phyloP scores from a whole-genome alignment of 208 protist genomes.

The Phytomonas francai region DNA sequence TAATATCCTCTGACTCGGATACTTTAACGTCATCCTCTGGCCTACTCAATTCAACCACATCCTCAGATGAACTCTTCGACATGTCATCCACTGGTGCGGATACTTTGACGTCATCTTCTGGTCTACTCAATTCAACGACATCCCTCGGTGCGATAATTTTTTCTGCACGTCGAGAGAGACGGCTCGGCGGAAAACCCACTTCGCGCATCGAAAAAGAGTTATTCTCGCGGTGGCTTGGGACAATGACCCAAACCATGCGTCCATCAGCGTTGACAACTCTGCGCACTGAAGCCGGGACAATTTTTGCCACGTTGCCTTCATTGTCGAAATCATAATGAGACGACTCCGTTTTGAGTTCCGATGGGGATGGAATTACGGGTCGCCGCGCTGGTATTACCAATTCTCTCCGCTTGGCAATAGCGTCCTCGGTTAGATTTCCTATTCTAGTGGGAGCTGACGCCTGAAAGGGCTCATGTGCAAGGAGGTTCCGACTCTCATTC shows the following conservation, averaged over 20 bases:
- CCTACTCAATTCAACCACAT: constrained; percentile 5
- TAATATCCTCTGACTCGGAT: background rate
- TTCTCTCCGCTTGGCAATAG: background rate
- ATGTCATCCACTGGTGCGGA: background rate
- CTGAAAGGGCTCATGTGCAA: background rate
- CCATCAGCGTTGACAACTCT: constrained; percentile 38
- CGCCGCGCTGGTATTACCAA: background rate
- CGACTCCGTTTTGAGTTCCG: constrained; percentile 25
- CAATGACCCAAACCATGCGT: constrained; percentile 39
- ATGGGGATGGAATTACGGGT: constrained; percentile 38
- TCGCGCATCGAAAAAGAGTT: constrained; percentile 18
- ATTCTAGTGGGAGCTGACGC: background rate
- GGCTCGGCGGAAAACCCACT: constrained; percentile 39
- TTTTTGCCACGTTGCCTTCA: constrained; percentile 15
- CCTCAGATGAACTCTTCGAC: background rate
- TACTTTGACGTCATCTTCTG: constrained; percentile 19
- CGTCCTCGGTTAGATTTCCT: constrained; percentile 4
- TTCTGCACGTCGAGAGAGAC: constrained; percentile 57
- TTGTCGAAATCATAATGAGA: constrained; percentile 31
- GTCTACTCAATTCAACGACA: constrained; percentile 6
- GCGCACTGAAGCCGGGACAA: constrained; percentile 25
- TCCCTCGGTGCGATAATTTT: constrained; percentile 34
- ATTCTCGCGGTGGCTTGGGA: constrained; percentile 21
- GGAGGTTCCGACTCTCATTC: background rate
- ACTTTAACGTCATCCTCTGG: constrained; percentile 20